These are phyloP conservation scores for Domatiomyces catenatus DNA, from an alignment of 2,329 filamentous ascomycete genomes.

Conservation along the genomic window DNA sequence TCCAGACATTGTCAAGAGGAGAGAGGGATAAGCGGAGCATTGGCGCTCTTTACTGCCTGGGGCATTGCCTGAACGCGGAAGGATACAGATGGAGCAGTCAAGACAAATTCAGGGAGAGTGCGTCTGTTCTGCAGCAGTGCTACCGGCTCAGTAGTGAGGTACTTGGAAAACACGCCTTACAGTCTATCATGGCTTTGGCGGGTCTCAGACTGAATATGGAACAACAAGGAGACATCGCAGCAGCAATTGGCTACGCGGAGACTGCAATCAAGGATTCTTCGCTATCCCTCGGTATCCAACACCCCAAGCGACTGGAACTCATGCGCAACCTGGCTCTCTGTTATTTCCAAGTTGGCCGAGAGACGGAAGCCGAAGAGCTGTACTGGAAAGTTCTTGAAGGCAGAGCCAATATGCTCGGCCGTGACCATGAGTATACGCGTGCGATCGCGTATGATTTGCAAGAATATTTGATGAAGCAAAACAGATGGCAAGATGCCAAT, in stretches of 20 bases:
- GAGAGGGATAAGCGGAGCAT: conserved; percentile 5
- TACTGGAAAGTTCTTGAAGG: conserved; percentile 14
- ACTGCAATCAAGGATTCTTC: conserved; percentile 10
- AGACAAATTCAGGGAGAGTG: conserved; percentile 4
- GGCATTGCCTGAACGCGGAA: conserved; percentile 10
- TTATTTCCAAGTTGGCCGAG: conserved; percentile 4
- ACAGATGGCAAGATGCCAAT: conserved; percentile 7
- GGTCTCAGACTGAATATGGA: conserved; percentile 8
- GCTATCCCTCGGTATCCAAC: conserved; percentile 11
- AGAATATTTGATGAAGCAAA: conserved; percentile 4
- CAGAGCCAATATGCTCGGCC: conserved; percentile 12
- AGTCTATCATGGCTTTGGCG: conserved; percentile 12
- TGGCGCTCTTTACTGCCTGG: conserved; percentile 13
- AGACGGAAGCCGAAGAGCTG: conserved; percentile 4
- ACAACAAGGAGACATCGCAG: conserved; percentile 8
- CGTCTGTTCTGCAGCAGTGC: conserved; percentile 1
- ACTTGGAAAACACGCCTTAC: conserved; percentile 4
- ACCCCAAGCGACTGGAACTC: conserved; percentile 12
- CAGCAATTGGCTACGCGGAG: conserved; percentile 9
- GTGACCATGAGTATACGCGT: conserved; percentile 10
- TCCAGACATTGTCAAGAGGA: not conserved
- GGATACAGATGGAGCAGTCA: not conserved
- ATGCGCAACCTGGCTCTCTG: conserved; percentile 7
- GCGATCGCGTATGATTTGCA: conserved; percentile 9
- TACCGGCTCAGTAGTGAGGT: conserved; percentile 1